A percentile compares a stretch with the other conserved stretches of the same genome.
phyloP scores from a whole-genome alignment of 352 stramenopile genomes.

The Globisporangium cylindrosporum region DNA sequence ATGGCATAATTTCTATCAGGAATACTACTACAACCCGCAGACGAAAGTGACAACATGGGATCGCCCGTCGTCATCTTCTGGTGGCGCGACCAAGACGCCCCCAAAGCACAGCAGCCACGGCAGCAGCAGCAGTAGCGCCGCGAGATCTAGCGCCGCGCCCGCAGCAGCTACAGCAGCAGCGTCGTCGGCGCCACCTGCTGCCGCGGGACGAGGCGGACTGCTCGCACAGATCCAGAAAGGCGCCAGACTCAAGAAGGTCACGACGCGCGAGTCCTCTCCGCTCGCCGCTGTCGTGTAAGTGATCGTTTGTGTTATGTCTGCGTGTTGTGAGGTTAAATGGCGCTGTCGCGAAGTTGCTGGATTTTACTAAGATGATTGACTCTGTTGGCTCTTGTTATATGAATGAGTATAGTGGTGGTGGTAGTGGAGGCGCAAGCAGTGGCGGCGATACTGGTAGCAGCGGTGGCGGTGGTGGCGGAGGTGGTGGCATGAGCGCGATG shows the following conservation, averaged over 20 bases:
- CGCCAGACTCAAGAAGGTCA: constrained; percentile 72
- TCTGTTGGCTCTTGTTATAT: not conserved
- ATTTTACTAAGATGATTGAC: not conserved
- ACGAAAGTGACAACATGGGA: constrained; percentile 89
- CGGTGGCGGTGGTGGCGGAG: constrained; percentile 14
- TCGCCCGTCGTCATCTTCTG: constrained; percentile 26
- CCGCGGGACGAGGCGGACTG: constrained; percentile 42
- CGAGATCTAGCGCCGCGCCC: not conserved
- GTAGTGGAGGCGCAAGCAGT: constrained; percentile 5
- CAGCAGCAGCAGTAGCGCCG: constrained; percentile 14
- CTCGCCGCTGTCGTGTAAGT: constrained; percentile 41
- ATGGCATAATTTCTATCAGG: constrained; percentile 28
- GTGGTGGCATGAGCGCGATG: constrained; percentile 56
- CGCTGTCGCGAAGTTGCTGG: not conserved
- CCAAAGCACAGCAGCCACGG: constrained; percentile 37
- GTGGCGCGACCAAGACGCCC: constrained; percentile 29
- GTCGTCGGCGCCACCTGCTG: constrained; percentile 21
- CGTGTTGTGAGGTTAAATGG: not conserved
- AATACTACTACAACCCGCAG: constrained; percentile 91
- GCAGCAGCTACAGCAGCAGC: not conserved
- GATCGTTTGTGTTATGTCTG: not conserved
- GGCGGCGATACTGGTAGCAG: constrained; percentile 12
- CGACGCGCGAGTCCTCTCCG: constrained; percentile 65
- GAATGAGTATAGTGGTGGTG: constrained; percentile 11
- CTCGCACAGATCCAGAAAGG: constrained; percentile 75